Base-by-base conservation (phyloP, 352 stramenopile species). In the Pythium apleroticum region DNA sequence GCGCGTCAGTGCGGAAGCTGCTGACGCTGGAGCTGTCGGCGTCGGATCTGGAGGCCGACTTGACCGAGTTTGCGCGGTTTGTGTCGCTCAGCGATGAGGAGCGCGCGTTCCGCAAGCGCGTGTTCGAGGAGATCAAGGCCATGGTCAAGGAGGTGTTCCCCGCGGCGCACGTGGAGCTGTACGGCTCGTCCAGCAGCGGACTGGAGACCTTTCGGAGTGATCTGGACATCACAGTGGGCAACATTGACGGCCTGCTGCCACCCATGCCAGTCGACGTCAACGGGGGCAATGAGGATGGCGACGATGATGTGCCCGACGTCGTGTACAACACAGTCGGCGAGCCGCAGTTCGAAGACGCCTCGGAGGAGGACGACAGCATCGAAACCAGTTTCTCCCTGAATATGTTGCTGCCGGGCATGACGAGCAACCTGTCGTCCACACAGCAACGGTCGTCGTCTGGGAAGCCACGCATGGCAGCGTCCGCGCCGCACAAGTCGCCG, bases 151-250 rank as follows among this genome's bases (percentile, higher is more conserved):
- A 65, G 8, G 61, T 68, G 0, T 92, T 88, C 52, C 67, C 74
- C 25, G 52, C 60, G 19, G 79, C 81, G 0, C 74, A 65, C 0
- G 80, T 92, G 27, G 65, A 86, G 52, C 68, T 90, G 20, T 92
- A 90, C 55, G 84, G 84, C 10, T 92, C 84, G 15, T 92, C 81
- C 10, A 89, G 74, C 48, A 89, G 76, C 12, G 80, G 81, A 0
- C 63, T 92, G 22, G 81, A 90, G 52, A 92, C 81, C 6, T 92
- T 92, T 55, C 77, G 84, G 0, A 92, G 84, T 63, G 84, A 92
- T 52, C 35, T 92, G 52, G 84, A 92, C 60, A 80, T 92, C 46
- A 86, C 81, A 1, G 78, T 92, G 12, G 81, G 84, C 15, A 83
- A 87, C 60, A 68, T 88, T 9, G 52, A 67, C 37, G 30, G 59